Conservation (phyloP, 192 early-diverging fungal genomes). For the Geranomyces variabilis region DNA sequence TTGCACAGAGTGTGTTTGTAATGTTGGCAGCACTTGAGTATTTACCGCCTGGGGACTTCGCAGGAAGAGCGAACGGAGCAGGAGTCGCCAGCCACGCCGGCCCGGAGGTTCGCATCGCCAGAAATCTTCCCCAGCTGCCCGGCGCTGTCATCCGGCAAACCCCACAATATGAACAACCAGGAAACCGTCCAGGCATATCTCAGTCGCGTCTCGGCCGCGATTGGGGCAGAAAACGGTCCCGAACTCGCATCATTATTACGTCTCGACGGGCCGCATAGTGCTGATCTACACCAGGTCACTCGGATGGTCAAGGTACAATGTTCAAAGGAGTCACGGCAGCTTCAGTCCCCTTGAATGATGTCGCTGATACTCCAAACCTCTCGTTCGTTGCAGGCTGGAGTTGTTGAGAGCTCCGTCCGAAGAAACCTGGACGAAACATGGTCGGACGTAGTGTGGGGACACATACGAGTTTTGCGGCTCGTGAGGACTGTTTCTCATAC, state of each 20-base stretch:
- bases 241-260: constrained; percentile 9
- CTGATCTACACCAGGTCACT: background rate
- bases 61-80: too few species aligned
- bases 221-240: constrained; percentile 21
- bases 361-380: background rate
- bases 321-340: too few species aligned
- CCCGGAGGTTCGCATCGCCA: too few species aligned
- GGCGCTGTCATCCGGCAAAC: too few species aligned
- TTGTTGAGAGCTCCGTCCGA: constrained; percentile 7
- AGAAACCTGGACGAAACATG: constrained; percentile 1
- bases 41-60: too few species aligned
- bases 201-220: background rate
- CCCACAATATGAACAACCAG: constrained; percentile 14
- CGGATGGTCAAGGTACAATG: constrained; percentile 6
- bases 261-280: constrained; percentile 9
- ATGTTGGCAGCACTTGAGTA: too few species aligned
- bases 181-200: constrained; percentile 21
- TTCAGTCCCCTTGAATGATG: background rate
- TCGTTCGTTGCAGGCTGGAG: background rate
- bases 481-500: background rate
- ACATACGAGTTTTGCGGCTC: background rate
- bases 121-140: too few species aligned
- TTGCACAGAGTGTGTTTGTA: too few species aligned
- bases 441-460: constrained; percentile 22
- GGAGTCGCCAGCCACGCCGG: too few species aligned